Evolutionary conservation across 106 monocot genomes (phyloP), one percentile per base, ranked within the genome.

Genomic region (Dactylorhiza incarnata): DNA sequence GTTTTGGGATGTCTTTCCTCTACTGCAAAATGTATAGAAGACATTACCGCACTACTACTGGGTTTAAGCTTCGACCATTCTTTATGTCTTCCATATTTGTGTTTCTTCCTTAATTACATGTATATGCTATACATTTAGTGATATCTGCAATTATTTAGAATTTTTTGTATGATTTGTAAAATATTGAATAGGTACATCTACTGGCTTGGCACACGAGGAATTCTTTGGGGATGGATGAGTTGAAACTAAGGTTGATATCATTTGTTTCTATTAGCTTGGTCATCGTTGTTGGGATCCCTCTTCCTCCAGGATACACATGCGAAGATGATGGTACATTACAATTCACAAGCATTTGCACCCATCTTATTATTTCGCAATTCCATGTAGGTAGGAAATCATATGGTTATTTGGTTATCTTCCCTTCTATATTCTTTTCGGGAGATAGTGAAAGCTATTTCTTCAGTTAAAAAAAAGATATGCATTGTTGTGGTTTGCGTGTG

Each of bases 311-410:
- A n/a, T 79, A 72, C 73, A 79, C 79, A 25, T 72, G 73, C 45
- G 71, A 46, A 29, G 56, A 56, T 49, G 79, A 79, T 49, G 49
- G 79, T 79, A 79, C 73, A 9, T 72, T 73, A 12, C 10, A 17
- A 20, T 10, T 37, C 3, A 37, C 37, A 37, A 37, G 37, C 37
- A 48, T 20, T 10, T 49, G 6, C 3, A 50, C 23, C 23, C 50
- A 69, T 49, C 15, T 50, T 72, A 9, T 73, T 73, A 7, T 24
- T 49, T 49, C 50, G 11, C 25, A 12, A 26, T 10, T 65, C 65
- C 11, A 65, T 65, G 25, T 29, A 29, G 29, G 26, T 4, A 26
- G 65, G 29, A 65, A 65, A 12, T 65, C 26, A 65, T 65, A 11
- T 65, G 24, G 25, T 65, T 29, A 7, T 65, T 24, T 65, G 5